Base-by-base conservation (phyloP, 345 rosid species). In the Cardamine occulta region DNA sequence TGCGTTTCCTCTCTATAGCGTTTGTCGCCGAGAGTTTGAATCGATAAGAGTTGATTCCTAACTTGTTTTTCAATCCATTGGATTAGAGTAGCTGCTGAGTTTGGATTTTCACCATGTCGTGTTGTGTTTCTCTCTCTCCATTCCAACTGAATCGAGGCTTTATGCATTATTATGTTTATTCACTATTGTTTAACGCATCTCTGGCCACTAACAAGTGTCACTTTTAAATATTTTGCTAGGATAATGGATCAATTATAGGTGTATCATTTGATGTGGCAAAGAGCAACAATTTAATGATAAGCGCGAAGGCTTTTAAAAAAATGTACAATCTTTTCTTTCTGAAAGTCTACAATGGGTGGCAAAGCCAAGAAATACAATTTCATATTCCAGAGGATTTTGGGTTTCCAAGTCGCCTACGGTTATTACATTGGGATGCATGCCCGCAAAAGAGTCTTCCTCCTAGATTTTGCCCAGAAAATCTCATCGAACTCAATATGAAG, bases 291-390 rank as follows among this genome's bases (percentile, higher is more conserved):
- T 57, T 57, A 31, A n/a, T 0, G 2, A 31, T 57, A 8, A 8
- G 1, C 2, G 0, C 14, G 1, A n/a, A 4, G 8, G 70, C 29
- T 0, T 76, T 80, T n/a, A 2, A 3, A 57, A 80, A 7, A 15
- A 53, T 75, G 78, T 0, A 0, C 2, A 72, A 76, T 76, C 78
- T 76, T 47, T 19, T 35, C 35, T 4, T 76, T 8, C 70, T 80
- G 0, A 48, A 66, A 21, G 21, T 76, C 15, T 58, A 59, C 14
- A 1, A 11, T 23, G 1, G 0, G 15, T 0, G 4, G 12, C 14
- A 65, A n/a, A 6, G 7, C 6, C 7, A 1, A 24, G 4, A 11
- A 19, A 6, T 2, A 18, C 6, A 12, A 52, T 0, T 24, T 5
- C 11, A 19, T 6, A 55, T 65, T 28, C n/a, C 48, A 1, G 57